Evolutionary conservation across 2,329 filamentous ascomycete genomes (phyloP).

Genomic region (Talaromyces sp.): DNA sequence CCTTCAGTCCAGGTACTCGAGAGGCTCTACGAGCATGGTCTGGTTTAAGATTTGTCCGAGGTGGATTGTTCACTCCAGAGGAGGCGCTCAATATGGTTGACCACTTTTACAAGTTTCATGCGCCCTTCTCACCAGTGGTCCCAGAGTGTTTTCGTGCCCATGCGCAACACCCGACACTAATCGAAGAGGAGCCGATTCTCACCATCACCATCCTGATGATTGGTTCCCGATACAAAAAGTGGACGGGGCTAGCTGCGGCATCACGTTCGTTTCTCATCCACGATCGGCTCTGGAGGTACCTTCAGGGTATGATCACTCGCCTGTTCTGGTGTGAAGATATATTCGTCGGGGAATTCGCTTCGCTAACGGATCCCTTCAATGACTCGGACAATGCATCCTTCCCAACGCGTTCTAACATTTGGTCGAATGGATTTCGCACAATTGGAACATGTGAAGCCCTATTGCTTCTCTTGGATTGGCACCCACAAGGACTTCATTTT

Average conservation of each 20-base stretch:
- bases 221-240: slow-evolving; percentile 69
- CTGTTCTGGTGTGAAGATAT: slow-evolving; percentile 82
- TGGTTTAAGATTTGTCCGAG: slow-evolving; percentile 79
- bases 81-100: slow-evolving; percentile 84
- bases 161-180: slow-evolving; percentile 64
- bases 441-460: slow-evolving; percentile 83
- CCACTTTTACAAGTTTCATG: slow-evolving; percentile 83
- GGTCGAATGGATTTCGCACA: slow-evolving; percentile 71
- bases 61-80: slow-evolving; percentile 84
- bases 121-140: slow-evolving; percentile 79
- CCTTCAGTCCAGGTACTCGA: slow-evolving; percentile 23
- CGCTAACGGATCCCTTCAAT: slow-evolving; percentile 48
- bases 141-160: slow-evolving; percentile 75
- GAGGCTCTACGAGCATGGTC: slow-evolving; percentile 73
- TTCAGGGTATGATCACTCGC: slow-evolving; percentile 81
- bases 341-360: slow-evolving; percentile 59
- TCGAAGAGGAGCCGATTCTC: slow-evolving; percentile 80
- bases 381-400: neutral
- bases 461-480: slow-evolving; percentile 86
- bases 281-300: slow-evolving; percentile 80
- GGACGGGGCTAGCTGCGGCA: slow-evolving; percentile 65
- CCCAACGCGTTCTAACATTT: slow-evolving; percentile 8
- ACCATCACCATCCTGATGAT: slow-evolving; percentile 80
- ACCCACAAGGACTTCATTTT: slow-evolving; percentile 81
- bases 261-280: slow-evolving; percentile 80